Percentiles rank a stretch among this genome's conserved stretches.
Evolutionary conservation across 202 grass and related monocot species (phyloP).

Genomic region (Setaria viridis): DNA sequence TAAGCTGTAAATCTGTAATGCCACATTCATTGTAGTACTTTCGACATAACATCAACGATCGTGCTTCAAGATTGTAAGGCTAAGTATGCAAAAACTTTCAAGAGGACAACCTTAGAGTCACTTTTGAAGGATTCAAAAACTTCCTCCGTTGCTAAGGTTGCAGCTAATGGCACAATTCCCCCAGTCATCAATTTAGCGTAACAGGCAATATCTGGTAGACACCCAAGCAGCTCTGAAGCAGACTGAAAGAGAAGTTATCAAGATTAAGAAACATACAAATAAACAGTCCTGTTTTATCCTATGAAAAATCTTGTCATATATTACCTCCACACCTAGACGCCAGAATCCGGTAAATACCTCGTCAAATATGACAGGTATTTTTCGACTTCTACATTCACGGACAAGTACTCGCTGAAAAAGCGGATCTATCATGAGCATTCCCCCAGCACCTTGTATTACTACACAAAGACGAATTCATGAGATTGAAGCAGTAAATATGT

Average conservation of each 20-base stretch:
- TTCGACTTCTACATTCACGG: conserved; percentile 63
- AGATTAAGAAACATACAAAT: not conserved
- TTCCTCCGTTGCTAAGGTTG: conserved; percentile 76
- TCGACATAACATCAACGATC: conserved; percentile 9
- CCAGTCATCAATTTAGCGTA: conserved; percentile 97
- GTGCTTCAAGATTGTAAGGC: conserved; percentile 13
- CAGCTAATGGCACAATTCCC: conserved; percentile 82
- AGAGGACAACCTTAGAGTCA: conserved; percentile 73
- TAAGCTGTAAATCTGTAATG: not conserved
- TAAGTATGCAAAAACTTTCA: conserved; percentile 20
- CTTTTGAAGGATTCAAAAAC: conserved; percentile 85
- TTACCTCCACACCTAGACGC: conserved; percentile 86
- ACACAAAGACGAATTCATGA: conserved; percentile 23
- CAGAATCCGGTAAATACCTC: conserved; percentile 98
- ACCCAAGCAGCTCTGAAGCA: conserved; percentile 81
- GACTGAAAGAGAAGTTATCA: conserved; percentile 54
- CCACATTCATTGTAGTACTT: not conserved
- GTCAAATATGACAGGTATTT: conserved; percentile 96
- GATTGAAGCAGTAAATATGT: not conserved
- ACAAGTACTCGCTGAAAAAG: conserved; percentile 88
- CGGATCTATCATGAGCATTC: conserved; percentile 94
- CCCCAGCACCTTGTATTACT: conserved; percentile 91
- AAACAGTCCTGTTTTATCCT: not conserved
- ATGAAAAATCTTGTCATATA: not conserved
- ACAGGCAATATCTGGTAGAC: conserved; percentile 86